Percentiles rank a stretch among this genome's conserved stretches.
Evolutionary conservation across 192 early-diverging fungal genomes (phyloP).

Genomic region (Dispira simplex): DNA sequence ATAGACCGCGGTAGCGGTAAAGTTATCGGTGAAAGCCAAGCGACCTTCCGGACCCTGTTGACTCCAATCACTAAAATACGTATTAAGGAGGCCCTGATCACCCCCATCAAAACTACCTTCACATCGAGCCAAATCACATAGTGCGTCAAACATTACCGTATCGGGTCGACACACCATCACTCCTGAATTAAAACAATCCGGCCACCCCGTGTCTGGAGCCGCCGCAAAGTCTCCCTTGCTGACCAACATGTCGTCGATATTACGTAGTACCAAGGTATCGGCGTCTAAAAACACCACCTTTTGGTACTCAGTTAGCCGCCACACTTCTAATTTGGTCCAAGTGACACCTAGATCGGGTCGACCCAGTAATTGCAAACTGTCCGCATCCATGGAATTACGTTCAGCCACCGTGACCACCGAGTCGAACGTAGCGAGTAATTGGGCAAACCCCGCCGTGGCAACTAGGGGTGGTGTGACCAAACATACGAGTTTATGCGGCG

Average conservation of each 20-base stretch:
- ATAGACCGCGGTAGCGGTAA: conserved; percentile 17
- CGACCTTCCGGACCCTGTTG: conserved; percentile 34
- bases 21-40: conserved; percentile 82
- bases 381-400: not conserved
- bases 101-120: conserved; percentile 35
- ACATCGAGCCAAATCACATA: conserved; percentile 20
- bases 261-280: conserved; percentile 69
- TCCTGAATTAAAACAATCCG: conserved; percentile 95
- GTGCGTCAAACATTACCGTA: not conserved
- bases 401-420: conserved; percentile 30
- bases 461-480: conserved; percentile 49
- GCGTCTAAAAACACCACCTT: conserved; percentile 75
- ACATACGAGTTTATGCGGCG: conserved; percentile 44
- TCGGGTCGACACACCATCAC: conserved; percentile 37
- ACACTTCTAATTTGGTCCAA: conserved; percentile 81
- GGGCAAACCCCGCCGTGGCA: conserved; percentile 25
- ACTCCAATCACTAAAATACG: conserved; percentile 70
- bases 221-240: conserved; percentile 55
- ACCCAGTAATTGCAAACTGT: conserved; percentile 58
- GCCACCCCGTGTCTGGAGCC: conserved; percentile 89
- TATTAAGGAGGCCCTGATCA: conserved; percentile 89
- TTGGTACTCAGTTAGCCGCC: conserved; percentile 52
- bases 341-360: conserved; percentile 81
- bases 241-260: conserved; percentile 73
- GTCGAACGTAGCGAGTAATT: conserved; percentile 47